Percentiles rank a stretch among this genome's conserved stretches.
Conservation (phyloP, 345 rosid genomes). For the Citrus trifoliata region DNA sequence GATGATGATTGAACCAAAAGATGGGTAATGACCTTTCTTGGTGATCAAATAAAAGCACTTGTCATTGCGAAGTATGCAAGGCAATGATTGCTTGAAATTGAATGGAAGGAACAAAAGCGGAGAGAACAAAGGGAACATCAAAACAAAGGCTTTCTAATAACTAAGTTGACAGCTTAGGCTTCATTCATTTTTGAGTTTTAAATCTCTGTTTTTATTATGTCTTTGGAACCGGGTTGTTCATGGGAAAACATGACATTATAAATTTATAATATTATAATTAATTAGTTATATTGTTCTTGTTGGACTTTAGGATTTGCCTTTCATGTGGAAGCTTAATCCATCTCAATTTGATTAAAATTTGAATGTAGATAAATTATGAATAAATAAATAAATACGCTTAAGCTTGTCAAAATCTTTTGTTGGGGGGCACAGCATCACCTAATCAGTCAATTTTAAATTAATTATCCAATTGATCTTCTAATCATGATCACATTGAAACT, state of each 20-base stretch:
- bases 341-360: neutral
- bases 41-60: neutral
- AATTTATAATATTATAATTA: neutral
- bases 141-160: neutral
- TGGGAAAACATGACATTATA: neutral
- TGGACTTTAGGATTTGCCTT: neutral
- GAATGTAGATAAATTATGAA: too few species aligned
- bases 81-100: constrained; percentile 9
- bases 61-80: constrained; percentile 26
- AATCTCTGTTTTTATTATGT: neutral
- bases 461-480: too few species aligned
- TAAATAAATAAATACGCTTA: neutral
- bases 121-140: constrained; percentile 11
- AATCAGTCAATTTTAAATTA: too few species aligned
- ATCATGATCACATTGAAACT: neutral
- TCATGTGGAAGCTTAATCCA: neutral
- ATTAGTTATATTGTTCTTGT: neutral
- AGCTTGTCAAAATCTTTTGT: neutral
- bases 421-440: too few species aligned
- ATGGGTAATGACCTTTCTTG: neutral
- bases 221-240: neutral
- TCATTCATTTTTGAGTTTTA: neutral
- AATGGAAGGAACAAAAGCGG: constrained; percentile 8
- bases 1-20: neutral
- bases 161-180: constrained; percentile 18